These are phyloP conservation scores for Didymella glomerata DNA, from an alignment of 2,329 filamentous ascomycete genomes.

Conservation along the genomic window DNA sequence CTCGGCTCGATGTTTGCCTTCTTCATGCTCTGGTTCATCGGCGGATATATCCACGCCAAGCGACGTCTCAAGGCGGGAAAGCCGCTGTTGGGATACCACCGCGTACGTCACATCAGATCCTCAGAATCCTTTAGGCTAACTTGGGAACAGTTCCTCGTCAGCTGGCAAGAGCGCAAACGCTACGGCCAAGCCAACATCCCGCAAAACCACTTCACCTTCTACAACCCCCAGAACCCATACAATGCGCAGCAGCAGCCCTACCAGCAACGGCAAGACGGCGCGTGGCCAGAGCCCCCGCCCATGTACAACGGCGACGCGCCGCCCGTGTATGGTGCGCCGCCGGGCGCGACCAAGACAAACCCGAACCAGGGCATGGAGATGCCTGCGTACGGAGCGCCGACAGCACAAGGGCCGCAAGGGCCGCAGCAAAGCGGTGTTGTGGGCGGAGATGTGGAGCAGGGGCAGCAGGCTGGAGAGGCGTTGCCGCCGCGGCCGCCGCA, in stretches of 20 bases:
- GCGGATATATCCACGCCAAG: conserved; percentile 76
- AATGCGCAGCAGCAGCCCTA: conserved; percentile 21
- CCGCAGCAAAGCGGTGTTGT: conserved; percentile 45
- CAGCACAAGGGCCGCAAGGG: conserved; percentile 22
- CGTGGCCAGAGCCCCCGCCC: conserved; percentile 46
- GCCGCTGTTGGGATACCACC: conserved; percentile 73
- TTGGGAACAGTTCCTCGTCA: conserved; percentile 52
- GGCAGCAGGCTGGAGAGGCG: conserved; percentile 15
- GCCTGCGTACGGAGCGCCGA: conserved; percentile 31
- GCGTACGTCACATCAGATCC: conserved; percentile 46
- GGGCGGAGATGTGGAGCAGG: conserved; percentile 30
- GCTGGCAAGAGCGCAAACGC: conserved; percentile 48
- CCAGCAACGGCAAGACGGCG: conserved; percentile 40
- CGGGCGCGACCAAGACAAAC: conserved; percentile 42
- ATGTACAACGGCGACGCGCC: conserved; percentile 48
- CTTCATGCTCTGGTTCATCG: conserved; percentile 69
- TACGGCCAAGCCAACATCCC: conserved; percentile 37
- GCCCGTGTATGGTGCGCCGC: conserved; percentile 46
- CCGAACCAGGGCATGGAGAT: conserved; percentile 43
- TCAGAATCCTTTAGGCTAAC: too few species aligned
- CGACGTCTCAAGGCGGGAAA: conserved; percentile 71
- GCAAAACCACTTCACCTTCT: conserved; percentile 53
- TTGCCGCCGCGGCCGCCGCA: conserved; percentile 42
- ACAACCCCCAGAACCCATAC: conserved; percentile 41
- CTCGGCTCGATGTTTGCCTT: conserved; percentile 68